Evolutionary conservation across 2,329 filamentous ascomycete species (phyloP).

Genomic region (Rhytidhysteron rufulum): DNA sequence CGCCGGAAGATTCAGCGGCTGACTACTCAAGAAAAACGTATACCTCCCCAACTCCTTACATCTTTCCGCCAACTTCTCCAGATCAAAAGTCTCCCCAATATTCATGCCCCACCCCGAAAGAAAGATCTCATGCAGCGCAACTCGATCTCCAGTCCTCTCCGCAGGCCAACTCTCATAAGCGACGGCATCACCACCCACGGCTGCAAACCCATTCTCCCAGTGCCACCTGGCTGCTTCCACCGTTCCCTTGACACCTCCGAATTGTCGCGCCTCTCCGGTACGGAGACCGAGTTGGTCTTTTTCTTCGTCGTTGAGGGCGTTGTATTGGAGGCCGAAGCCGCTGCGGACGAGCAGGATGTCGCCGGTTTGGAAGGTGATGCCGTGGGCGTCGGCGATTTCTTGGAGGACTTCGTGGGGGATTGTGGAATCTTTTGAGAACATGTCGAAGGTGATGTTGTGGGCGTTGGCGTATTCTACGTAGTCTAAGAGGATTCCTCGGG

Average conservation of each 20-base stretch:
- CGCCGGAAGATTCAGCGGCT: background rate
- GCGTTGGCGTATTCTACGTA: constrained; percentile 32
- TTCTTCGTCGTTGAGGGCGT: background rate
- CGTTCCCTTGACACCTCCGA: background rate
- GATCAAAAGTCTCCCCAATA: background rate
- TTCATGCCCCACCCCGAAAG: constrained; percentile 23
- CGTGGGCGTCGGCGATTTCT: constrained; percentile 3
- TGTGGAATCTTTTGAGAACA: constrained; percentile 1
- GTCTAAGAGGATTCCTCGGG: constrained; percentile 51
- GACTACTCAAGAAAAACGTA: background rate
- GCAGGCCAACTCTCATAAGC: constrained; percentile 7
- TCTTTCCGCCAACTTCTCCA: background rate
- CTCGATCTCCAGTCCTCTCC: constrained; percentile 1
- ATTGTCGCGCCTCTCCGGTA: background rate
- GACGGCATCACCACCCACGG: background rate
- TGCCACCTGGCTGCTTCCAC: background rate
- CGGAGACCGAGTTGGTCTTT: too few species aligned
- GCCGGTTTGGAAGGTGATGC: constrained; percentile 5
- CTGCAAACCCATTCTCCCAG: background rate
- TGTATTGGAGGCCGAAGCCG: background rate
- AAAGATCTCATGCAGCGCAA: constrained; percentile 6
- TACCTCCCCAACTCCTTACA: background rate
- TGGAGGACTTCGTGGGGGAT: constrained; percentile 3
- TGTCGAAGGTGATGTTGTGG: constrained; percentile 1
- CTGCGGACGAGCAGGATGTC: constrained; percentile 3